These are phyloP conservation scores for Penicillium cosmopolitanum DNA, from an alignment of 495 filamentous ascomycete genomes.

Conservation along the genomic window DNA sequence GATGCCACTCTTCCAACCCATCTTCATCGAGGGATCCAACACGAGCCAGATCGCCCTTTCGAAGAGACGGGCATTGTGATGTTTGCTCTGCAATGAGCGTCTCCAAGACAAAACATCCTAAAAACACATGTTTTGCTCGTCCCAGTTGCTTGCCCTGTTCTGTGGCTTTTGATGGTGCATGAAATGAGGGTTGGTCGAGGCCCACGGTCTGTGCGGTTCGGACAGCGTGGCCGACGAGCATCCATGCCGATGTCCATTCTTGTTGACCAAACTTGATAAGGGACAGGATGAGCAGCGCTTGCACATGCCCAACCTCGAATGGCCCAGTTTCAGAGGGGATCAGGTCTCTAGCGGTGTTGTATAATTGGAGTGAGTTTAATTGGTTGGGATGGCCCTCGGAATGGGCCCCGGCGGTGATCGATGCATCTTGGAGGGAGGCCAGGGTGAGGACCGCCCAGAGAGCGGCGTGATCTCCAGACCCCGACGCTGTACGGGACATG, in stretches of 20 bases:
- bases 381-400: constrained; percentile 19
- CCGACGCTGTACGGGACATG: constrained; percentile 29
- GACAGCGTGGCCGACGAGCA: constrained; percentile 64
- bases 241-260: constrained; percentile 57
- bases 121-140: constrained; percentile 54
- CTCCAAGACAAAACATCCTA: constrained; percentile 68
- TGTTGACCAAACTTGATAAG: constrained; percentile 61
- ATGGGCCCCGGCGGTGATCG: constrained; percentile 42
- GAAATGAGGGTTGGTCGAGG: constrained; percentile 31
- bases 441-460: constrained; percentile 65
- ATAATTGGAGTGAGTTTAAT: constrained; percentile 44
- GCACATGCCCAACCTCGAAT: constrained; percentile 62
- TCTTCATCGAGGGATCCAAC: constrained; percentile 58
- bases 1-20: constrained; percentile 73
- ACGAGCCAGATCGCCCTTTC: constrained; percentile 46
- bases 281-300: constrained; percentile 63
- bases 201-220: constrained; percentile 55
- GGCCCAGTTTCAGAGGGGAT: constrained; percentile 58
- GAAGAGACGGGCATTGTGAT: constrained; percentile 54
- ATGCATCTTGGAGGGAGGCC: constrained; percentile 52
- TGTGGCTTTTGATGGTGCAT: constrained; percentile 10
- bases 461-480: constrained; percentile 60
- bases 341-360: constrained; percentile 55
- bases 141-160: constrained; percentile 29
- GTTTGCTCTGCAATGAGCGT: constrained; percentile 60